Evolutionary conservation across 768 basidiomycete species (phyloP).

Genomic region (Trametes meyenii): DNA sequence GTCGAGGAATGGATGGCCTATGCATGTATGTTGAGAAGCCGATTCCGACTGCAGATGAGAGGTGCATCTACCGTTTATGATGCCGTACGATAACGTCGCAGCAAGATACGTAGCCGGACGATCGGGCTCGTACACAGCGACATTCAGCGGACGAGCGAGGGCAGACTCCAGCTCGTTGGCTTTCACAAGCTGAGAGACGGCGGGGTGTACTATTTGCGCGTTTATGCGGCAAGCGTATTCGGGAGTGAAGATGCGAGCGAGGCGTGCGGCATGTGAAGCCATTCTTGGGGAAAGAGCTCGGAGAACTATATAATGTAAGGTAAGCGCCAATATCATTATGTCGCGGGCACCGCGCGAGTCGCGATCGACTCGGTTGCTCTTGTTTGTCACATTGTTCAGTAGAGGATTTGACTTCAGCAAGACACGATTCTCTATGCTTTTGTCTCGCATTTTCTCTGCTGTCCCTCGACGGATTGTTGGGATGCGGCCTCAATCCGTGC

Average conservation of each 20-base stretch:
- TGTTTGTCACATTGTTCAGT: no score
- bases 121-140: slow-evolving; percentile 37
- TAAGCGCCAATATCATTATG: no score
- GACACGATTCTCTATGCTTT: slow-evolving; percentile 1
- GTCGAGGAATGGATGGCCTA: slow-evolving; percentile 37
- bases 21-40: neutral
- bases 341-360: no score
- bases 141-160: slow-evolving; percentile 34
- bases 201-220: slow-evolving; percentile 40
- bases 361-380: no score
- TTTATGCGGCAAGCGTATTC: slow-evolving; percentile 34
- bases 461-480: neutral
- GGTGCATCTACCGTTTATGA: slow-evolving; percentile 32
- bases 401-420: neutral
- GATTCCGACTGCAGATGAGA: neutral
- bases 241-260: slow-evolving; percentile 36
- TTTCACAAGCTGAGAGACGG: slow-evolving; percentile 33
- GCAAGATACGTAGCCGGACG: slow-evolving; percentile 34
- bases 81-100: slow-evolving; percentile 38
- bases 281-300: no score
- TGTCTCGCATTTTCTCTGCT: neutral
- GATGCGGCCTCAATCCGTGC: slow-evolving; percentile 9
- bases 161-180: slow-evolving; percentile 40
- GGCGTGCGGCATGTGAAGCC: slow-evolving; percentile 30
- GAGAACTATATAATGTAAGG: no score